Conservation (phyloP, 495 filamentous ascomycete genomes). For the Ramalina peruviana region DNA sequence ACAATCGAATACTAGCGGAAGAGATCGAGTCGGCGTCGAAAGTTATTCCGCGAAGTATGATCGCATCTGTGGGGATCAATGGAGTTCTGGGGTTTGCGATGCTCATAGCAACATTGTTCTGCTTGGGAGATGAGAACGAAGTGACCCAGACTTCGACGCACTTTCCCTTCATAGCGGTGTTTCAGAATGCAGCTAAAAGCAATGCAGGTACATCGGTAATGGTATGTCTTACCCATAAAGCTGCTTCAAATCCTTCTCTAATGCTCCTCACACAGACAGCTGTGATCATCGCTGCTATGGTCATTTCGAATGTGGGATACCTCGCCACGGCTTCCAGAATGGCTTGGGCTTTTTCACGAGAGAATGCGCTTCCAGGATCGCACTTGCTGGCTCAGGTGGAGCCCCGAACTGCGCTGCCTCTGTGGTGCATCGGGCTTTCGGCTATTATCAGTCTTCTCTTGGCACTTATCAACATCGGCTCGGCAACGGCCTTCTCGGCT, state of each 20-base stretch:
- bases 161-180: conserved; percentile 23
- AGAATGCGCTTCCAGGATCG: conserved; percentile 45
- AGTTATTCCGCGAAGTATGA: conserved; percentile 22
- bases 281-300: conserved; percentile 9
- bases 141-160: conserved; percentile 20
- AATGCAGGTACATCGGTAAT: conserved; percentile 18
- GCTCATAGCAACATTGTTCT: conserved; percentile 24
- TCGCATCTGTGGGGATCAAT: conserved; percentile 23
- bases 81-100: conserved; percentile 27
- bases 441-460: background rate
- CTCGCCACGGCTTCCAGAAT: conserved; percentile 40
- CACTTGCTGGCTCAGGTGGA: conserved; percentile 29
- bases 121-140: conserved; percentile 24
- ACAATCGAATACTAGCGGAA: conserved; percentile 7
- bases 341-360: conserved; percentile 45
- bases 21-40: conserved; percentile 26
- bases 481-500: conserved; percentile 32
- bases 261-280: background rate
- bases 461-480: conserved; percentile 36
- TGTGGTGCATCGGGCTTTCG: no score
- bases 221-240: background rate
- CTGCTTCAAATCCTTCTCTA: no score
- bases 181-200: conserved; percentile 18
- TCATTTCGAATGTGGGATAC: conserved; percentile 27
- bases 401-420: background rate